Percentiles rank a stretch among this genome's conserved stretches.
These are phyloP conservation scores for Fusarium concolor DNA, from an alignment of 2,329 filamentous ascomycete genomes.

Conservation along the genomic window DNA sequence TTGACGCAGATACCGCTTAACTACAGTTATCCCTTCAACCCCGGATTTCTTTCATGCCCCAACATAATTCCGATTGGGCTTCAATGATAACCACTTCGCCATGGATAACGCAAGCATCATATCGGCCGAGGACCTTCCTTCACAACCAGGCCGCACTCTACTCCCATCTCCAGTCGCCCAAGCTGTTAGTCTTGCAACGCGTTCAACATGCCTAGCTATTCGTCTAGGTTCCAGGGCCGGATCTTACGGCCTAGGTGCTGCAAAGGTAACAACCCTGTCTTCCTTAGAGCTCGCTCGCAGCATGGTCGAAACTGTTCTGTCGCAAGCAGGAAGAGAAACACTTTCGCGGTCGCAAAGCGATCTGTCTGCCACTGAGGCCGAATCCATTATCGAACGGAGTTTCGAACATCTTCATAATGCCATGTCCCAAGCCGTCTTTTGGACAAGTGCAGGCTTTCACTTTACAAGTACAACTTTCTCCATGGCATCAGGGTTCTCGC, in stretches of 20 bases:
- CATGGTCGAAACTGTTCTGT: conserved; percentile 66
- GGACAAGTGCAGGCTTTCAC: conserved; percentile 70
- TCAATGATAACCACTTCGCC: conserved; percentile 21
- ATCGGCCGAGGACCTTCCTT: conserved; percentile 32
- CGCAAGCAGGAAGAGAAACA: conserved; percentile 64
- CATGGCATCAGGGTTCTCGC: conserved; percentile 66
- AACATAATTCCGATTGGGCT: conserved; percentile 4
- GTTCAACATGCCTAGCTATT: conserved; percentile 68
- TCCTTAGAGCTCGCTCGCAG: conserved; percentile 67
- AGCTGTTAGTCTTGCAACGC: conserved; percentile 69
- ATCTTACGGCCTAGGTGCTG: conserved; percentile 64
- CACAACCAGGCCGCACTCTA: conserved; percentile 58
- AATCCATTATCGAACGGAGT: conserved; percentile 67
- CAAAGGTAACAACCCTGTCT: conserved; percentile 67
- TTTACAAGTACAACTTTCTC: conserved; percentile 67
- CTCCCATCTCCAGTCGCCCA: conserved; percentile 69
- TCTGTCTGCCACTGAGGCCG: conserved; percentile 63
- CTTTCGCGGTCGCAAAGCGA: conserved; percentile 58
- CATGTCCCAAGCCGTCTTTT: conserved; percentile 70
- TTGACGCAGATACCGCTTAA: background rate
- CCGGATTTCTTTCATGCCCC: background rate
- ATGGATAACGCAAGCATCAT: conserved; percentile 38
- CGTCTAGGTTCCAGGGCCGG: conserved; percentile 65
- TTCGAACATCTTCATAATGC: conserved; percentile 67
- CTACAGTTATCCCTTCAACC: background rate